Percentiles rank a stretch among this genome's conserved stretches.
Evolutionary conservation across 768 basidiomycete species (phyloP).

Genomic region (Pleurotus ostreatus): DNA sequence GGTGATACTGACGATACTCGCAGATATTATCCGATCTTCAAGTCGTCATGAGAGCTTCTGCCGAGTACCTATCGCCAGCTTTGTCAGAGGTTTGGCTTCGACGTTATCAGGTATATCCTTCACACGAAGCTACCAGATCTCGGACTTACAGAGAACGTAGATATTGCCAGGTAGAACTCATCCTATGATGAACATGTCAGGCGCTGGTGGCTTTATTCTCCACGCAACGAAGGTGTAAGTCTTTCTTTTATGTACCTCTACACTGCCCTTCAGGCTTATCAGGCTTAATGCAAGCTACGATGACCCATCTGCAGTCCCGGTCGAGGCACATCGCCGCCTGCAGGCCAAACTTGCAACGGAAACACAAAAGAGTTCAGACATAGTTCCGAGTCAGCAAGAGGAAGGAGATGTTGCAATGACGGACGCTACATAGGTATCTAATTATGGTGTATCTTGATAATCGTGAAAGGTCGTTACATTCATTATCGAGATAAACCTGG

Average conservation of each 20-base stretch:
- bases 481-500: background rate
- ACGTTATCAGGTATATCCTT: constrained; percentile 67
- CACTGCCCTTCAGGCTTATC: background rate
- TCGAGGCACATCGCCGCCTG: constrained; percentile 40
- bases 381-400: background rate
- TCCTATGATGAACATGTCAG: constrained; percentile 88
- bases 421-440: background rate
- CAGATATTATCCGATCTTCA: constrained; percentile 80
- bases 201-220: constrained; percentile 85
- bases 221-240: constrained; percentile 82
- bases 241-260: background rate
- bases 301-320: constrained; percentile 57
- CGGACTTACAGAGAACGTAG: constrained; percentile 18
- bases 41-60: constrained; percentile 57
- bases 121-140: background rate
- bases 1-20: background rate
- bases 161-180: constrained; percentile 96
- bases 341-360: constrained; percentile 29
- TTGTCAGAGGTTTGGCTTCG: constrained; percentile 87
- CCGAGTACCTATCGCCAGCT: constrained; percentile 70
- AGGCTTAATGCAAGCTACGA: constrained; percentile 51
- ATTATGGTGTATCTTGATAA: background rate
- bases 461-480: constrained; percentile 8
- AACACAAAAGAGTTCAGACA: constrained; percentile 6
- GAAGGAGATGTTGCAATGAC: background rate